Conservation (phyloP, 345 rosid genomes). For the Lepidium sativum region DNA sequence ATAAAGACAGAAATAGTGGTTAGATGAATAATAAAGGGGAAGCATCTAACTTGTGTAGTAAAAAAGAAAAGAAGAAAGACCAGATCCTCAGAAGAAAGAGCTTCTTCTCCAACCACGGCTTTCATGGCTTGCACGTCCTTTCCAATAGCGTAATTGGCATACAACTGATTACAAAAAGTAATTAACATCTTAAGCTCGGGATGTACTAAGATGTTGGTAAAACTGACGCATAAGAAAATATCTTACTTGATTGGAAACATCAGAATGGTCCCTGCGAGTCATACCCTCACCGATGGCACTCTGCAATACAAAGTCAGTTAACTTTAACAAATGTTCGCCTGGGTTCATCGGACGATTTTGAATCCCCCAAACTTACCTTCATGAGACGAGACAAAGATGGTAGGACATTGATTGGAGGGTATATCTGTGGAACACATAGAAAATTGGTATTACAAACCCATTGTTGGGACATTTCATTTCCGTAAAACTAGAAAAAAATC, state of each 20-base stretch:
- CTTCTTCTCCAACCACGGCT: conserved; percentile 99
- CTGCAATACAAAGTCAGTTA: conserved; percentile 27
- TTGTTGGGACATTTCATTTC: neutral
- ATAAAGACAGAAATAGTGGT: neutral
- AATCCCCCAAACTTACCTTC: conserved; percentile 49
- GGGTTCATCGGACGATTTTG: neutral
- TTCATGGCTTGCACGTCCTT: conserved; percentile 99
- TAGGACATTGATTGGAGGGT: conserved; percentile 90
- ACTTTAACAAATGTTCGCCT: neutral
- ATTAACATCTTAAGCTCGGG: neutral
- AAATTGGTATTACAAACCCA: neutral
- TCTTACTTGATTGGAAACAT: conserved; percentile 71
- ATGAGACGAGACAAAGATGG: conserved; percentile 90
- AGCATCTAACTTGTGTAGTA: neutral
- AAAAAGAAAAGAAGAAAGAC: conserved; percentile 30
- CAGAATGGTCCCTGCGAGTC: conserved; percentile 94
- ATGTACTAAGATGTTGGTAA: neutral
- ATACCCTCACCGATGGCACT: conserved; percentile 99
- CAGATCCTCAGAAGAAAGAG: conserved; percentile 96
- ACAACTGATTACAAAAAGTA: conserved; percentile 41
- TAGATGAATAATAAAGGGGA: neutral
- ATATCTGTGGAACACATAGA: conserved; percentile 49
- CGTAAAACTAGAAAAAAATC: neutral
- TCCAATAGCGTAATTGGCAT: conserved; percentile 95
- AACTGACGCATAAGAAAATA: neutral